A percentile compares a stretch with the other conserved stretches of the same genome.
These are phyloP conservation scores for Colletotrichum coccodes DNA, from an alignment of 2,329 filamentous ascomycete genomes.

Conservation along the genomic window DNA sequence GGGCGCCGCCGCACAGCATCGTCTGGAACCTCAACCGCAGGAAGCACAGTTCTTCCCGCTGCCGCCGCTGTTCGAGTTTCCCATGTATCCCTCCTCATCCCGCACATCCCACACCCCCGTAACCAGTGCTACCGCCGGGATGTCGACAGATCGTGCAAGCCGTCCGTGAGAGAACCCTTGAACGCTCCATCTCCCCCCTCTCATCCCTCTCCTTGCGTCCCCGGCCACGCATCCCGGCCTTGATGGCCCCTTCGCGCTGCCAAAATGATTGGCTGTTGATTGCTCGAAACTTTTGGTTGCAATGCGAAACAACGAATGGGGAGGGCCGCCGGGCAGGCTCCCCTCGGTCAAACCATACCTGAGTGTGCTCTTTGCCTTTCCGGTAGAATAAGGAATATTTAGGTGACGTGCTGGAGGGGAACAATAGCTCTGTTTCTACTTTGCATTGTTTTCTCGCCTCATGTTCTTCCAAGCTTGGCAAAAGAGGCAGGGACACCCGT, in stretches of 20 bases:
- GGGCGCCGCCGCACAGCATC: slow-evolving; percentile 15
- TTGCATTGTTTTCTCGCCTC: slow-evolving; percentile 3
- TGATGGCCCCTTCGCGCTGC: slow-evolving; percentile 20
- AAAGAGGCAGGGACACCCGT: not conserved
- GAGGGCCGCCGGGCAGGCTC: slow-evolving; percentile 7
- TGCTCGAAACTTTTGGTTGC: slow-evolving; percentile 25
- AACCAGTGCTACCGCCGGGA: not conserved
- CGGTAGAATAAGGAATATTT: not conserved
- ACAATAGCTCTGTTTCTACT: not conserved
- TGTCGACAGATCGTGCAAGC: slow-evolving; percentile 18
- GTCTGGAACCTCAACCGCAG: slow-evolving; percentile 14
- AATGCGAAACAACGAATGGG: slow-evolving; percentile 28
- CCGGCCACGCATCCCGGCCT: slow-evolving; percentile 17
- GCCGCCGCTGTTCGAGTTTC: not conserved
- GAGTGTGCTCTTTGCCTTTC: slow-evolving; percentile 17
- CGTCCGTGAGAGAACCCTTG: slow-evolving; percentile 25
- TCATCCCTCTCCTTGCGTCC: not conserved
- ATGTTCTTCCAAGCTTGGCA: slow-evolving; percentile 18
- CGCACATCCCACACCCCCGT: slow-evolving; percentile 7
- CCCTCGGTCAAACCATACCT: slow-evolving; percentile 17
- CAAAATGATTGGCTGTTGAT: slow-evolving; percentile 22
- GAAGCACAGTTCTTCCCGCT: not conserved
- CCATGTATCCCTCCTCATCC: not conserved
- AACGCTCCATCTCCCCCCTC: slow-evolving; percentile 12
- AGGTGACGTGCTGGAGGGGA: slow-evolving; percentile 8